Conservation (phyloP, 1,139 yeast species). For the Pichia sp. region DNA sequence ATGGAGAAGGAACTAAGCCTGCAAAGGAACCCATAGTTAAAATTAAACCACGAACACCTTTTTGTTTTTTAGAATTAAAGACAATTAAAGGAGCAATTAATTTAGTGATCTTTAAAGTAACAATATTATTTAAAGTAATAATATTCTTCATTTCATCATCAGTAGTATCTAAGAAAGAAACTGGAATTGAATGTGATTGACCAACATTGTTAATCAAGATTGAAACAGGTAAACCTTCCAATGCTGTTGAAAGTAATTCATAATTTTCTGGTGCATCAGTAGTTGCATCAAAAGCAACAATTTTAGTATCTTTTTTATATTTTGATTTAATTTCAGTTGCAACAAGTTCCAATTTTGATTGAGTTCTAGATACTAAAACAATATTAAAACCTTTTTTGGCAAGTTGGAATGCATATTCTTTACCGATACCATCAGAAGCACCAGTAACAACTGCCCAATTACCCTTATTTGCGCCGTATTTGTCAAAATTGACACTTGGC, state of each 20-base stretch:
- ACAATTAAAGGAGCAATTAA: conserved; percentile 62
- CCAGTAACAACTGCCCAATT: conserved; percentile 94
- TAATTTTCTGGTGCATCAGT: conserved; percentile 51
- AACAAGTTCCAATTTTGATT: conserved; percentile 62
- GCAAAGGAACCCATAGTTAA: conserved; percentile 97
- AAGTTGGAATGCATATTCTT: conserved; percentile 80
- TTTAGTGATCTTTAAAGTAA: conserved; percentile 81
- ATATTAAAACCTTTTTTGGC: conserved; percentile 82
- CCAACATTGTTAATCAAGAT: conserved; percentile 91
- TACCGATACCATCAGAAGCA: conserved; percentile 96
- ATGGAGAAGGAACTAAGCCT: conserved; percentile 88
- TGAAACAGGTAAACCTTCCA: conserved; percentile 50
- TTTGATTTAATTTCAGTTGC: conserved; percentile 58
- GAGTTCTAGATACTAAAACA: conserved; percentile 78
- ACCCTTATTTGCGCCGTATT: conserved; percentile 64
- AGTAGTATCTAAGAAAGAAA: conserved; percentile 78
- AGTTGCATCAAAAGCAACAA: conserved; percentile 77
- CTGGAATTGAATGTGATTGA: conserved; percentile 93
- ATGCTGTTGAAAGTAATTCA: conserved; percentile 40
- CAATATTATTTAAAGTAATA: conserved; percentile 77
- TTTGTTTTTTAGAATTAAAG: conserved; percentile 39
- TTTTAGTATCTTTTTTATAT: conserved; percentile 57
- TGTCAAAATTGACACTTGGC: conserved; percentile 55
- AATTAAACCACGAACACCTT: conserved; percentile 58
- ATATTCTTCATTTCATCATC: conserved; percentile 69